Evolutionary conservation across 768 basidiomycete genomes (phyloP).

Genomic region (Podaxis rugospora): DNA sequence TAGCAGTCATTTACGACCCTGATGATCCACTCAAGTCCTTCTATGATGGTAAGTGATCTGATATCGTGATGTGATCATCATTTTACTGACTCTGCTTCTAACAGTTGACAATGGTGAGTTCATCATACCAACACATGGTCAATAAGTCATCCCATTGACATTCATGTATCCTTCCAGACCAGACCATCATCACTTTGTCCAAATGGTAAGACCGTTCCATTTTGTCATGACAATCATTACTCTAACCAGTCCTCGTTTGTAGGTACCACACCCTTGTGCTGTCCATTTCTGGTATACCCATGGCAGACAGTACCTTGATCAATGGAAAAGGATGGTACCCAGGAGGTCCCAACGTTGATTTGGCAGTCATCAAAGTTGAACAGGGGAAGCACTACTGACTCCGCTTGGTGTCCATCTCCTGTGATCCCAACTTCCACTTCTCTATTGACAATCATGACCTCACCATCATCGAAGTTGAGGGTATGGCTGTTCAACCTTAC

Average conservation of each 20-base stretch:
- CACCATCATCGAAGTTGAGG: constrained; percentile 28
- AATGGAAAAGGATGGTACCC: constrained; percentile 35
- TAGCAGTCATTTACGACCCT: constrained; percentile 40
- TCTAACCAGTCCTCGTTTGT: neutral
- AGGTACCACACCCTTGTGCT: constrained; percentile 25
- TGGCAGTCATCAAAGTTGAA: constrained; percentile 34
- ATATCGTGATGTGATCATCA: neutral
- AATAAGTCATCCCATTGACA: neutral
- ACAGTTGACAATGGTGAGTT: constrained; percentile 29
- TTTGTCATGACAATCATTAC: neutral
- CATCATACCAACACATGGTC: neutral
- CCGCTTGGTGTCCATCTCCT: constrained; percentile 39
- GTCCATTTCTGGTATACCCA: constrained; percentile 15
- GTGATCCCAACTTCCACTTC: constrained; percentile 33
- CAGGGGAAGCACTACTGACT: constrained; percentile 39
- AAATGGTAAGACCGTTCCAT: neutral
- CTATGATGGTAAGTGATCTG: constrained; percentile 16
- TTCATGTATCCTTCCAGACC: neutral
- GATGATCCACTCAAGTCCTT: constrained; percentile 26
- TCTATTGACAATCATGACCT: constrained; percentile 27
- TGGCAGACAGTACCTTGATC: constrained; percentile 32
- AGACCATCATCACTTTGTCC: neutral
- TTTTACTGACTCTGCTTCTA: neutral
- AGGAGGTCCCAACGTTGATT: constrained; percentile 27
- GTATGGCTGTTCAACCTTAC: neutral